A percentile compares a stretch with the other conserved stretches of the same genome.
Evolutionary conservation across 169 alveolate species (phyloP).

Genomic region (Eimeria necatrix): DNA sequence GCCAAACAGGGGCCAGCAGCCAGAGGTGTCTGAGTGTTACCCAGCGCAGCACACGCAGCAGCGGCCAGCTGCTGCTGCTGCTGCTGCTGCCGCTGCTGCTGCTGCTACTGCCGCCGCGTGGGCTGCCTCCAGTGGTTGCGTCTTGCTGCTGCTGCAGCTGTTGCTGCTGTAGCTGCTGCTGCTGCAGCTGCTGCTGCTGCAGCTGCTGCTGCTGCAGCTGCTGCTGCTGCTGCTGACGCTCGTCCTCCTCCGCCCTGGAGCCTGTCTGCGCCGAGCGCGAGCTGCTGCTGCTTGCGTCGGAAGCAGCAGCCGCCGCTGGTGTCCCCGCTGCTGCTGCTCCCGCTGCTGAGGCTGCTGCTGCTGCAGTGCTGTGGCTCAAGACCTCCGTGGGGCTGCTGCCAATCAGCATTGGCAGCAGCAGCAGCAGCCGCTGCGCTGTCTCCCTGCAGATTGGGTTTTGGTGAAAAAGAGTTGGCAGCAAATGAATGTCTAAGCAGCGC

Average conservation of each 20-base stretch:
- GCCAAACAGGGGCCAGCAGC: constrained; percentile 72
- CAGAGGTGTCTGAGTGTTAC: constrained; percentile 59
- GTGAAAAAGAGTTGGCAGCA: constrained; percentile 64
- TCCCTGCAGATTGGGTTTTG: constrained; percentile 30
- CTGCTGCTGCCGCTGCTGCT: constrained; percentile 5
- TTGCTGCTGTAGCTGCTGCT: constrained; percentile 21
- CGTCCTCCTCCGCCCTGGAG: background rate
- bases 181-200: constrained; percentile 18
- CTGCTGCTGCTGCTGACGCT: constrained; percentile 27
- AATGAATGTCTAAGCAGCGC: constrained; percentile 27
- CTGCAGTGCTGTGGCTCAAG: constrained; percentile 64
- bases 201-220: constrained; percentile 44
- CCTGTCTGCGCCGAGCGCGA: background rate
- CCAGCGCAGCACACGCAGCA: constrained; percentile 79
- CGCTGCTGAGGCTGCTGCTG: constrained; percentile 32
- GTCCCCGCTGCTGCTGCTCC: background rate
- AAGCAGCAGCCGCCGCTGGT: background rate
- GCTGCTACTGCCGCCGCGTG: background rate
- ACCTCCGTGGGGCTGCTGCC: constrained; percentile 70
- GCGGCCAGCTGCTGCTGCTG: constrained; percentile 52
- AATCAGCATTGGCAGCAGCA: constrained; percentile 51
- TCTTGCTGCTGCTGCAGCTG: background rate
- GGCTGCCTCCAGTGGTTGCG: background rate
- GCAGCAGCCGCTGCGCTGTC: constrained; percentile 57
- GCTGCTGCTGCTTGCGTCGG: constrained; percentile 33